A percentile compares a stretch with the other conserved stretches of the same genome.
phyloP scores from a whole-genome alignment of 164 flowering plant genomes.

The Magnolia sinica region DNA sequence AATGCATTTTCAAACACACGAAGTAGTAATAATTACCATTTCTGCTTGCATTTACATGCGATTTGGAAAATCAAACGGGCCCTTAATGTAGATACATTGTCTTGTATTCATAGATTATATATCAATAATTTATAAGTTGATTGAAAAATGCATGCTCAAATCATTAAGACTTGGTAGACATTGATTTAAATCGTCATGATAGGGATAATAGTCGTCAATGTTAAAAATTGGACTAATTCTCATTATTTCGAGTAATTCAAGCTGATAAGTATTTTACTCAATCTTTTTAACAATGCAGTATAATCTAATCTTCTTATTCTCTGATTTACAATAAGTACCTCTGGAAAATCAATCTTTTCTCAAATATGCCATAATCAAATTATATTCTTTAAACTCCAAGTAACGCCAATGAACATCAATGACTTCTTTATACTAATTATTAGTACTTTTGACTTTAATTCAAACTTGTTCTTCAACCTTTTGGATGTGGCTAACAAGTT shows the following conservation, averaged over 20 bases:
- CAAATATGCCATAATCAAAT: slow-evolving; percentile 5
- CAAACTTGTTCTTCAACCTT: no score
- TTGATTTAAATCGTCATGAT: neutral
- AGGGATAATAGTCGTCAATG: neutral
- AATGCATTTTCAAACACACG: no score
- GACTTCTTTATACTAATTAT: no score
- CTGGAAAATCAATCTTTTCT: neutral
- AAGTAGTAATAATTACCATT: no score
- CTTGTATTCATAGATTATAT: neutral
- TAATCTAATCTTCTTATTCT: slow-evolving; percentile 2
- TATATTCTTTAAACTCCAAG: slow-evolving; percentile 1
- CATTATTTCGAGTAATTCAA: neutral
- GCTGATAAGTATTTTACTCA: neutral
- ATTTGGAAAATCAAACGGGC: no score
- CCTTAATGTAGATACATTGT: neutral
- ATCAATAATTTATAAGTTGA: neutral
- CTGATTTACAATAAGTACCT: neutral
- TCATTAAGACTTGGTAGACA: neutral
- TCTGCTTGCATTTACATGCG: no score
- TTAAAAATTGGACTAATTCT: slow-evolving; percentile 5
- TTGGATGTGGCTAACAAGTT: no score
- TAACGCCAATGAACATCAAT: neutral
- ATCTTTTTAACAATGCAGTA: neutral
- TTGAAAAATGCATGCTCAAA: neutral
- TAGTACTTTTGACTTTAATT: no score